phyloP scores from a whole-genome alignment of 208 protist genomes.

The Trypanosoma vivax region DNA sequence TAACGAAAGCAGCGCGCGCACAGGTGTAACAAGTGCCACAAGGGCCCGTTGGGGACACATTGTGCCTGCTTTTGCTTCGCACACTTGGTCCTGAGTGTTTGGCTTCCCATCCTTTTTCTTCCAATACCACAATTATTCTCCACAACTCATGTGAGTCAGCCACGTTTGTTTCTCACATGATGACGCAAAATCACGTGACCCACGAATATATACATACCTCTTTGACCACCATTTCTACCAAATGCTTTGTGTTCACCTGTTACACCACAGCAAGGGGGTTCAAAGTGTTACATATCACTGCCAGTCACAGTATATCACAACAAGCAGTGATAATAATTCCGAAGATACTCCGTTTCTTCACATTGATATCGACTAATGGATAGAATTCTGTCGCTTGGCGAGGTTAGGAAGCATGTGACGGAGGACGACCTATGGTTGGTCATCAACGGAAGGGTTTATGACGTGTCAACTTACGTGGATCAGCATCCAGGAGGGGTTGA shows the following conservation, averaged over 20 bases:
- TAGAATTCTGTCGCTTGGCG: constrained; percentile 28
- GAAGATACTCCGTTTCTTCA: neutral
- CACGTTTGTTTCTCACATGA: too few relatives aligned
- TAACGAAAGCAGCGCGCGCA: constrained; percentile 36
- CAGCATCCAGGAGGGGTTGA: constrained; percentile 87
- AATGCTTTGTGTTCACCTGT: too few relatives aligned
- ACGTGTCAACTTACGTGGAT: constrained; percentile 80
- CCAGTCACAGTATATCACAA: neutral
- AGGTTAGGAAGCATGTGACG: constrained; percentile 58
- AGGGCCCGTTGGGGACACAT: too few relatives aligned
- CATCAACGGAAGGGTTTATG: constrained; percentile 82
- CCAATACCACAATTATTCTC: too few relatives aligned
- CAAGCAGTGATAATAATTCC: neutral
- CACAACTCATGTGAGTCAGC: too few relatives aligned
- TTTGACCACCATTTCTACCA: too few relatives aligned
- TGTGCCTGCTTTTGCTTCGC: neutral
- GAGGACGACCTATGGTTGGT: constrained; percentile 79
- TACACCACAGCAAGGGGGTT: too few relatives aligned
- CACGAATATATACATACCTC: too few relatives aligned
- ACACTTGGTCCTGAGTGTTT: too few relatives aligned
- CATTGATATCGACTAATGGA: constrained; percentile 3
- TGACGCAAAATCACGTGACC: too few relatives aligned
- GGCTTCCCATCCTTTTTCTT: too few relatives aligned
- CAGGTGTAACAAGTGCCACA: neutral
- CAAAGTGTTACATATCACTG: too few relatives aligned